Base-by-base conservation (phyloP, 1,284 basidiomycete genomes). In the Ceratorhiza oryzae-sativae region DNA sequence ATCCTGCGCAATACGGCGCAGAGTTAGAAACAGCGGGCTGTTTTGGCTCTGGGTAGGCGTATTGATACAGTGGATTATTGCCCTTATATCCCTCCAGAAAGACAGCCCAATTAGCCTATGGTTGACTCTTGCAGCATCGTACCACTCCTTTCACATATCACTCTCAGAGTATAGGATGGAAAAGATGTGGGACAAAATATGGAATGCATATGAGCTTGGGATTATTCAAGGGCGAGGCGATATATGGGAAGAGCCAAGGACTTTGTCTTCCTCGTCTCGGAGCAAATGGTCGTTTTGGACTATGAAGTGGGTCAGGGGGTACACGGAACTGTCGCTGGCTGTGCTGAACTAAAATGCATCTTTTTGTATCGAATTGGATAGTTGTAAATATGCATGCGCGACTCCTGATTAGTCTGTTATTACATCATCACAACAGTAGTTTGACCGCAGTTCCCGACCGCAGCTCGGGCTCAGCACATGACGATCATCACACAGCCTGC, bases 11-110 rank as follows among this genome's bases (percentile, higher is more conserved):
- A 67, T 23, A n/a, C 42, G 48, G 49, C 18, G 49, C 9, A 32
- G 51, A 27, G 20, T 53, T 18, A 55, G 25, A 18, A 27, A 67
- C 9, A 56, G 23, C 36, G 20, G 20, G 32, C 36, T 42, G 27
- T 67, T 67, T 18, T 55, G 49, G 46, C 23, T 55, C 34, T 67
- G 25, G 25, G 51, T 67, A 20, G 63, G 55, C 41, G n/a, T 67
- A 27, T 2, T 49, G 20, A 25, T 67, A 13, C 63, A 67, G 41
- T 67, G 49, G 49, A 18, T 67, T 55, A 41, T 67, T n/a, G 49
- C 34, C 25, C 39, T 67, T 18, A 1, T 45, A 20, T 18, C 55
- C 36, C n/a, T 67, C n/a, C 63, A 48, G 6, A 32, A 55, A 9
- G 63, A 67, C n/a, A 49, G 49, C 30, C 25, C 51, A 10, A 9